Conservation (phyloP, 257 asterid genomes). For the Solanum etuberosum region DNA sequence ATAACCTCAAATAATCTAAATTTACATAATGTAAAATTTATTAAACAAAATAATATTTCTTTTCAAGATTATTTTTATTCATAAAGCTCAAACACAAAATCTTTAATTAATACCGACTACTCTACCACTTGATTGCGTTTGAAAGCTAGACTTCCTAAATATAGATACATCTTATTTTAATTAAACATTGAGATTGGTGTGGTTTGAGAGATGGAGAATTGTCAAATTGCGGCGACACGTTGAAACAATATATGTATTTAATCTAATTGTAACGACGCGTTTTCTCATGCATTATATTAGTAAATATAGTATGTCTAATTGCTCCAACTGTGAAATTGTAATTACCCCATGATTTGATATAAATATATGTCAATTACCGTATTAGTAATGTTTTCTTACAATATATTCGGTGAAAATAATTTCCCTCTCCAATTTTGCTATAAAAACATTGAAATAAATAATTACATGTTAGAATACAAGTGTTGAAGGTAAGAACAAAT, state of each 20-base stretch:
- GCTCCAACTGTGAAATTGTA: not conserved
- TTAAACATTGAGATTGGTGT: not conserved
- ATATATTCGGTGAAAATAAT: not conserved
- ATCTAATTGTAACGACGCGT: not conserved
- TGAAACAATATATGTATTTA: not conserved
- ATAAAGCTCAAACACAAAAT: not conserved
- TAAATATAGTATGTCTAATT: not conserved
- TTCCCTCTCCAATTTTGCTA: not conserved
- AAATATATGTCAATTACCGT: not conserved
- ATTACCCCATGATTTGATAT: not conserved
- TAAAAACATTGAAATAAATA: not conserved
- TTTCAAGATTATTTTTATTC: not conserved
- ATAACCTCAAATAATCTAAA: not conserved
- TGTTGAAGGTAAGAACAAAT: not conserved
- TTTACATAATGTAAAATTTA: accelerated
- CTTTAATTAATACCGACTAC: not conserved
- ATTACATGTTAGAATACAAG: not conserved
- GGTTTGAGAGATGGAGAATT: not conserved
- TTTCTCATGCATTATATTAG: not conserved
- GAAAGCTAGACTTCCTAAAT: not conserved
- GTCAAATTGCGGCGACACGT: not conserved
- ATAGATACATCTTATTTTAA: not conserved
- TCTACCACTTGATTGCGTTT: not conserved
- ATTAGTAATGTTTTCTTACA: not conserved
- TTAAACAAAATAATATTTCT: not conserved